Base-by-base conservation (phyloP, 768 basidiomycete species). In the Lactarius pseudohatsudake region DNA sequence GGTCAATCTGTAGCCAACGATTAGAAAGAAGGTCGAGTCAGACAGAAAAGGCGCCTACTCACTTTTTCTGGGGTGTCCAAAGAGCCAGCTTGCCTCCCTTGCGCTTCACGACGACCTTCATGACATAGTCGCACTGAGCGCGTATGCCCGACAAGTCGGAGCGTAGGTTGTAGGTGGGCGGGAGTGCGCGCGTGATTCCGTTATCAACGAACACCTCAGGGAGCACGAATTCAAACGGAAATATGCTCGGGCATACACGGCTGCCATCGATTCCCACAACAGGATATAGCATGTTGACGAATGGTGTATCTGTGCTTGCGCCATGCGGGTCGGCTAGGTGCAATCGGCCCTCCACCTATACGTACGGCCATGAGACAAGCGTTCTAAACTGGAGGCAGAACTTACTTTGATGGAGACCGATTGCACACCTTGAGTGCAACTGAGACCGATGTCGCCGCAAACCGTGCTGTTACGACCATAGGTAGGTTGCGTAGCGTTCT, bases 61-160 rank as follows among this genome's bases (percentile, higher is more conserved):
- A 87, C 87, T 71, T 76, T 74, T 84, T 81, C 13, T 72, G 79
- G 32, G 77, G 79, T 15, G 77, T 82, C 74, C 83, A 80, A 53
- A 86, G 76, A 1, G 34, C 78, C 75, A 38, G 82, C 62, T 50
- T 81, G 79, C 59, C 74, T 72, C 72, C 57, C 79, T 78, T 28
- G 74, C 78, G 50, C 83, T 69, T 47, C 73, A 76, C 69, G 15
- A 64, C 74, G 22, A 89, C 74, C 4, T 73, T 78, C 4, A 90
- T 70, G 1, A 76, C 74, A 71, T 88, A 90, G 0, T 74, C 71
- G 53, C 76, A 79, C 54, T 78, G 80, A 5, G 55, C 59, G 13
- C 47, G 78, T 2, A 78, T 63, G 32, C 75, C 76, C 9, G 75
- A 70, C 38, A 74, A 72, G 20, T 76, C 71, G 9, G 74, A 68